Evolutionary conservation across 139 green algal species (phyloP), one percentile per base, ranked within the genome.

Genomic region (Diplosphaera chodatii): DNA sequence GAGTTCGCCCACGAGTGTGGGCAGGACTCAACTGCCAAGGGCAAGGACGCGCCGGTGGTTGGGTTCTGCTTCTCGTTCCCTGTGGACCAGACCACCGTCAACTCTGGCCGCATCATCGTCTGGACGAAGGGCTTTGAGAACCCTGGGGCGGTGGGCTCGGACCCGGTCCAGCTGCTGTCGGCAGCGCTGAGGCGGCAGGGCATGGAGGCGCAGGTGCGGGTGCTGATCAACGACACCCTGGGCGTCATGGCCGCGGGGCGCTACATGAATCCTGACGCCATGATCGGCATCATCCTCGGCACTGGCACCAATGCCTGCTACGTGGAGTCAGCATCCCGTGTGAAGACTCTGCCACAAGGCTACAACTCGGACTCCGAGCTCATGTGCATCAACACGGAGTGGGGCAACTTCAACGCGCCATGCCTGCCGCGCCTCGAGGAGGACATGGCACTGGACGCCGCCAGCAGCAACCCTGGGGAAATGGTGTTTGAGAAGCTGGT

Each of bases 61-160:
- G 92, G 92, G 32, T 97, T 97, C 84, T 97, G 90, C 77, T 97
- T 96, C 81, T 89, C 76, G 68, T 98, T 98, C 78, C 85, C 93
- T 20, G 82, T 89, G 32, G 73, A 95, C 28, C 93, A 98, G 76
- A 83, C 73, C 1, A 79, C 80, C 27, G 69, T 98, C n/a, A 74
- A 91, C 73, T 64, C 70, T 6, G 93, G 91, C 63, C 80, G 71
- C 37, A 86, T 97, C n/a, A 71, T 98, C 64, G 71, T 78, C 63
- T 97, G 92, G 93, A 97, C 90, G 55, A 97, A 97, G 77, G 87
- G 68, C 40, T 81, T 74, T 30, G 55, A 72, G 29, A 81, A 77
- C 27, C 25, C 40, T 30, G 74, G 80, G 5, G 75, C 85, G n/a
- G 59, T 91, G 6, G 83, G 82, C 13, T 23, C 82, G 31, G 82